Conservation (phyloP, 805 yeast species). For the Starmerella bacillaris region DNA sequence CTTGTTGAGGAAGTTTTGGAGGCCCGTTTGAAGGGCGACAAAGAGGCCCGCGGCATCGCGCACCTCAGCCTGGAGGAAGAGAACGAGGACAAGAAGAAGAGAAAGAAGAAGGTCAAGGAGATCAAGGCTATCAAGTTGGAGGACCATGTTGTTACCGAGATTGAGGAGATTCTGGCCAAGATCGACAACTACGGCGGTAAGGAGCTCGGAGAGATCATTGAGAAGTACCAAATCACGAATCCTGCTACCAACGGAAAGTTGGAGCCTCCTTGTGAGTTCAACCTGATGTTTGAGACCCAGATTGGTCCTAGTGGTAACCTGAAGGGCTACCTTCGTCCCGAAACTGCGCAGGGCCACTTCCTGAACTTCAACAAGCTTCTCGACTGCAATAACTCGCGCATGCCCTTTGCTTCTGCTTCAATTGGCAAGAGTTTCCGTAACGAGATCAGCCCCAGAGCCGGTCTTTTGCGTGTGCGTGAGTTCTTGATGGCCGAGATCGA, state of each 20-base stretch:
- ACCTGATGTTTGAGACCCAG: slow-evolving; percentile 97
- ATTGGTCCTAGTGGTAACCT: slow-evolving; percentile 96
- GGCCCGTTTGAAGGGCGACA: slow-evolving; percentile 89
- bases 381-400: slow-evolving; percentile 84
- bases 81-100: slow-evolving; percentile 76
- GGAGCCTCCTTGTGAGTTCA: slow-evolving; percentile 86
- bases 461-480: slow-evolving; percentile 93
- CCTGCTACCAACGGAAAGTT: slow-evolving; percentile 77
- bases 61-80: slow-evolving; percentile 48
- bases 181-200: slow-evolving; percentile 92
- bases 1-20: slow-evolving; percentile 94
- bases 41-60: slow-evolving; percentile 78
- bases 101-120: slow-evolving; percentile 81
- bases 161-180: slow-evolving; percentile 65
- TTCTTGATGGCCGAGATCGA: slow-evolving; percentile 99
- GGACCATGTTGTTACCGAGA: slow-evolving; percentile 60
- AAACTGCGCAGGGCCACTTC: slow-evolving; percentile 99
- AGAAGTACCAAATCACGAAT: slow-evolving; percentile 65
- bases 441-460: slow-evolving; percentile 97
- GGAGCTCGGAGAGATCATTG: slow-evolving; percentile 77
- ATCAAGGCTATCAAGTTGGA: slow-evolving; percentile 75
- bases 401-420: slow-evolving; percentile 99
- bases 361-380: slow-evolving; percentile 82
- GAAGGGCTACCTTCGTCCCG: slow-evolving; percentile 93
- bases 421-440: slow-evolving; percentile 98